phyloP scores from a whole-genome alignment of 1,284 basidiomycete species.

The Singerocomus inundabilis region DNA sequence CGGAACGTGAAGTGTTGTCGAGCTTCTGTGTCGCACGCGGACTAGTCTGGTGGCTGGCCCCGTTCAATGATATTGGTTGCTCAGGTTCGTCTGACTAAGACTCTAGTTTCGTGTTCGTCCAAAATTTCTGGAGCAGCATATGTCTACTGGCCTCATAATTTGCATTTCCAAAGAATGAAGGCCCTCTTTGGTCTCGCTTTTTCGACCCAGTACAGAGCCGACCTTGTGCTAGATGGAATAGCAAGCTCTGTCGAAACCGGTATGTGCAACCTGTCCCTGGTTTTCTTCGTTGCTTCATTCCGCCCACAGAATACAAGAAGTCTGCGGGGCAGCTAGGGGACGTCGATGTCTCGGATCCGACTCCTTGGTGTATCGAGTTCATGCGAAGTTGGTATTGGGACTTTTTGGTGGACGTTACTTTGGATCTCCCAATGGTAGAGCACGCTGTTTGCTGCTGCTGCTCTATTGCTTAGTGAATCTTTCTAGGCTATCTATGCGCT shows the following conservation, averaged over 20 bases:
- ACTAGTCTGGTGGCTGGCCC: constrained; percentile 30
- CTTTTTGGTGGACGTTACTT: constrained; percentile 23
- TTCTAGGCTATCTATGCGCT: constrained; percentile 23
- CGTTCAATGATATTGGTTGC: constrained; percentile 34
- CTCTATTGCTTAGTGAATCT: background rate
- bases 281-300: background rate
- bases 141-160: constrained; percentile 41
- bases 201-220: constrained; percentile 32
- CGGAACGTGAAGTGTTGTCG: constrained; percentile 30
- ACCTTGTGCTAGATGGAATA: constrained; percentile 40
- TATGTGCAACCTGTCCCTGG: constrained; percentile 2
- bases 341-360: constrained; percentile 25
- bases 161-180: constrained; percentile 37
- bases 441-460: background rate
- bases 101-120: background rate
- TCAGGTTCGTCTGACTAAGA: constrained; percentile 28
- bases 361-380: constrained; percentile 32
- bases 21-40: constrained; percentile 29
- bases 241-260: constrained; percentile 32
- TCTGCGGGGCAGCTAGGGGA: constrained; percentile 32
- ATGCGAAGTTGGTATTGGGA: constrained; percentile 37
- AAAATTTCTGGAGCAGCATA: constrained; percentile 33
- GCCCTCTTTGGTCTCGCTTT: constrained; percentile 40
- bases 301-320: constrained; percentile 36
- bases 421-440: constrained; percentile 24